Conservation (phyloP, 108 stramenopile genomes). For the Skeletonema marinoi region DNA sequence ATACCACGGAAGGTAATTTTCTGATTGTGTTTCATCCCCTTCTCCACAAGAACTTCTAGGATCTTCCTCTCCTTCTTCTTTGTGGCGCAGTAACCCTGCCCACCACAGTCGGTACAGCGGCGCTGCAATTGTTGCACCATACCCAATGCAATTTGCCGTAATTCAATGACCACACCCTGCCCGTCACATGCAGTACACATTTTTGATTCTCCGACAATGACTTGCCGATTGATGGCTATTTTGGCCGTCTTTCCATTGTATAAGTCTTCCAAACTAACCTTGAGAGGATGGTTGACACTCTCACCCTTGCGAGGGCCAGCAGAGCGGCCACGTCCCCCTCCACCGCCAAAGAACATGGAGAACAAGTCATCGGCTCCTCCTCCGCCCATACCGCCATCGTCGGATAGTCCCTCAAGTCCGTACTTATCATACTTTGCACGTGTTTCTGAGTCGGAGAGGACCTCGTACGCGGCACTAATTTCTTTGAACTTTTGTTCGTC, state of each 20-base stretch:
- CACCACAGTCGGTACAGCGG: slow-evolving; percentile 78
- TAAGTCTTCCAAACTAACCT: slow-evolving; percentile 95
- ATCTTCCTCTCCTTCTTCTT: slow-evolving; percentile 93
- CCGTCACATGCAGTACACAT: slow-evolving; percentile 88
- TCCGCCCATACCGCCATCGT: slow-evolving; percentile 64
- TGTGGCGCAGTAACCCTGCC: slow-evolving; percentile 72
- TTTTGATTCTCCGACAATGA: slow-evolving; percentile 83
- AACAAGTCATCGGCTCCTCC: slow-evolving; percentile 85
- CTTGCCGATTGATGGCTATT: slow-evolving; percentile 92
- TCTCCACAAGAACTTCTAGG: slow-evolving; percentile 94
- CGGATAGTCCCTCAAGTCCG: slow-evolving; percentile 87
- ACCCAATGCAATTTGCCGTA: slow-evolving; percentile 95
- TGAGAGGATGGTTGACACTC: slow-evolving; percentile 93
- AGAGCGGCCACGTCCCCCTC: slow-evolving; percentile 59
- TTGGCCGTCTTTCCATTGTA: slow-evolving; percentile 99
- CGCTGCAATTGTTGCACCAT: slow-evolving; percentile 97
- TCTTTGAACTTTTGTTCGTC: slow-evolving; percentile 30
- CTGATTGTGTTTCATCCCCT: slow-evolving; percentile 94
- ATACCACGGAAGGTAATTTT: slow-evolving; percentile 95
- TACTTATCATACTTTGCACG: slow-evolving; percentile 50
- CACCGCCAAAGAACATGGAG: slow-evolving; percentile 95
- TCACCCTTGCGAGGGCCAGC: slow-evolving; percentile 91
- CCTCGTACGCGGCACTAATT: slow-evolving; percentile 30
- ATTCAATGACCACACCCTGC: slow-evolving; percentile 89
- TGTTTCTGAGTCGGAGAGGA: slow-evolving; percentile 12